phyloP scores from a whole-genome alignment of 2,329 filamentous ascomycete genomes.

The Sordariomycetes sp. region DNA sequence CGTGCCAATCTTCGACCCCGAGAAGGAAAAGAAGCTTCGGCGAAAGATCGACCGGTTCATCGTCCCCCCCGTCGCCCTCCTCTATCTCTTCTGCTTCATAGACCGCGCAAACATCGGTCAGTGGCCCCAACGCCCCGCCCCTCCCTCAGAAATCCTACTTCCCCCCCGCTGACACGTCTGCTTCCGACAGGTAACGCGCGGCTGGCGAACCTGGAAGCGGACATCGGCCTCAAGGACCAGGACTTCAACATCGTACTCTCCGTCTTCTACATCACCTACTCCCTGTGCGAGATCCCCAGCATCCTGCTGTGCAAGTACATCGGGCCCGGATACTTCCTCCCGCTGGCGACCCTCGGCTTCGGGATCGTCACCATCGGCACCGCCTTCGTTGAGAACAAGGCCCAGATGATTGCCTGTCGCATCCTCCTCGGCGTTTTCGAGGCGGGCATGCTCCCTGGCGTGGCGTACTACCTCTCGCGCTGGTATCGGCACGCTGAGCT shows the following conservation, averaged over 20 bases:
- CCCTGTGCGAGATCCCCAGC: conserved; percentile 41
- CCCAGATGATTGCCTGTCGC: conserved; percentile 46
- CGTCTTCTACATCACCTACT: conserved; percentile 43
- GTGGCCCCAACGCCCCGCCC: background rate
- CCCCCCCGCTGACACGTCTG: no score
- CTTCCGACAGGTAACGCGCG: conserved; percentile 29
- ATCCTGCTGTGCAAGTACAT: conserved; percentile 46
- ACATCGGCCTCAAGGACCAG: conserved; percentile 36
- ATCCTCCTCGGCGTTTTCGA: conserved; percentile 60
- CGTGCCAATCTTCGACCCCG: conserved; percentile 13
- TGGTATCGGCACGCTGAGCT: conserved; percentile 68
- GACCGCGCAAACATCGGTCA: conserved; percentile 30
- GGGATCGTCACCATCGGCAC: conserved; percentile 36
- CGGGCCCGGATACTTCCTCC: conserved; percentile 31
- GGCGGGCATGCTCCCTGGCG: conserved; percentile 58
- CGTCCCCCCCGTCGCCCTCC: conserved; percentile 48
- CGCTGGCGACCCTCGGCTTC: conserved; percentile 42
- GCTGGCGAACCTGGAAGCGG: conserved; percentile 19
- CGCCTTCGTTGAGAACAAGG: conserved; percentile 36
- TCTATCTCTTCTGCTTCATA: conserved; percentile 59
- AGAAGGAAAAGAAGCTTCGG: conserved; percentile 27
- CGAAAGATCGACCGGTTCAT: conserved; percentile 52
- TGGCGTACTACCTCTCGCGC: conserved; percentile 60
- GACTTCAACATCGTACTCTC: conserved; percentile 46
- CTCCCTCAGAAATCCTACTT: conserved; percentile 10